A percentile compares a stretch with the other conserved stretches of the same genome.
phyloP scores from a whole-genome alignment of 2,329 filamentous ascomycete species.

The Stemphylium vesicarium region DNA sequence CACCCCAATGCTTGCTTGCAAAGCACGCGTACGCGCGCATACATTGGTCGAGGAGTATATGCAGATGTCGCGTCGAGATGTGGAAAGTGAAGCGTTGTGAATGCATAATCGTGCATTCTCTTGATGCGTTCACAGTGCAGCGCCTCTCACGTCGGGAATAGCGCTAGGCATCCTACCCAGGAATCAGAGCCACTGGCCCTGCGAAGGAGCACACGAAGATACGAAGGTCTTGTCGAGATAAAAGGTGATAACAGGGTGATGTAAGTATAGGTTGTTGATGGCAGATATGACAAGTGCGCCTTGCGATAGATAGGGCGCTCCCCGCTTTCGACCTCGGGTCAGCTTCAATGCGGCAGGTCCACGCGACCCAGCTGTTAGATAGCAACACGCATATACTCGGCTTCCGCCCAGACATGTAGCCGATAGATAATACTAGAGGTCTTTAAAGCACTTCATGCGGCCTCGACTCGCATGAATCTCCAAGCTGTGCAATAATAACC shows the following conservation, averaged over 20 bases:
- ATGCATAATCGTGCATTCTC: neutral
- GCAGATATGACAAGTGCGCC: neutral
- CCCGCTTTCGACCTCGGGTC: conserved; percentile 14
- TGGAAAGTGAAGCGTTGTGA: neutral
- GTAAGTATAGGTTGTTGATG: neutral
- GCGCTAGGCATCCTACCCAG: neutral
- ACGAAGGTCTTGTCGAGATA: too few relatives aligned
- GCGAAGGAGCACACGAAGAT: neutral
- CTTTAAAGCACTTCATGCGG: neutral
- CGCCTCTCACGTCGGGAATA: neutral
- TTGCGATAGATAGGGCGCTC: conserved; percentile 6
- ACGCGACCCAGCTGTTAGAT: conserved; percentile 13
- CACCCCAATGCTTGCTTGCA: conserved; percentile 26
- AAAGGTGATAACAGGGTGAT: neutral
- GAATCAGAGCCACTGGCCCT: neutral
- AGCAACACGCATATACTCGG: conserved; percentile 14
- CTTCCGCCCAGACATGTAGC: conserved; percentile 20
- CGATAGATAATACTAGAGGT: conserved; percentile 13
- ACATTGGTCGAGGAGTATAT: conserved; percentile 10
- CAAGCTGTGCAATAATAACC: conserved; percentile 1
- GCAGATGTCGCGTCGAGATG: neutral
- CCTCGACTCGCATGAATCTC: neutral
- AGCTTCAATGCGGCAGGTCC: conserved; percentile 13
- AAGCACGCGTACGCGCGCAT: conserved; percentile 1
- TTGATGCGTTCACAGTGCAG: neutral